phyloP scores from a whole-genome alignment of 169 alveolate genomes.

The Plasmodium vivax region DNA sequence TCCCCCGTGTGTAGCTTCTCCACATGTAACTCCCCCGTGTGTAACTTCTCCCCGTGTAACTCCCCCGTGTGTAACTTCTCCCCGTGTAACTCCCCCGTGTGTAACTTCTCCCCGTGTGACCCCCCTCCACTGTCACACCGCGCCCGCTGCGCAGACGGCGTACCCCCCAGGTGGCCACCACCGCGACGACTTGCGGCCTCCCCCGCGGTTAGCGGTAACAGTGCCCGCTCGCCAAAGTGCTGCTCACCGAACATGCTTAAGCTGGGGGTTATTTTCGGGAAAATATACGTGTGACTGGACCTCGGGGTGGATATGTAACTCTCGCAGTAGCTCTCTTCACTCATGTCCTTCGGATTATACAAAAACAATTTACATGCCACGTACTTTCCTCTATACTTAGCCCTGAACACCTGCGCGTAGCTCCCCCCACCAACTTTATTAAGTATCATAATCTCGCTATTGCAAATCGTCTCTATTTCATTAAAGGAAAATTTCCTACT shows the following conservation, averaged over 20 bases:
- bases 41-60: background rate
- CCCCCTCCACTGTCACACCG: background rate
- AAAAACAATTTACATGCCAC: slow-evolving; percentile 76
- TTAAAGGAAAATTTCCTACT: slow-evolving; percentile 40
- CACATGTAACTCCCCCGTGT: background rate
- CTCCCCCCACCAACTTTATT: slow-evolving; percentile 76
- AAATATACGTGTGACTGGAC: slow-evolving; percentile 48
- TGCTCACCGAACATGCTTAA: background rate
- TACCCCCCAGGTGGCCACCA: background rate
- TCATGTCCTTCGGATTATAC: slow-evolving; percentile 41
- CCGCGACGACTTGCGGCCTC: background rate
- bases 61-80: background rate
- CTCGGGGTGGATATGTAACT: slow-evolving; percentile 72
- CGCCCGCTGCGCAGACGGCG: background rate
- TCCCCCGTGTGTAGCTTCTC: background rate
- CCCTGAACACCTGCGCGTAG: slow-evolving; percentile 71
- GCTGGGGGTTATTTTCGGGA: slow-evolving; percentile 28
- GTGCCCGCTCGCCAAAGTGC: background rate
- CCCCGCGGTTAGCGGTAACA: background rate
- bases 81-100: background rate
- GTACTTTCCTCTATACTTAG: slow-evolving; percentile 21
- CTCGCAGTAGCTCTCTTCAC: slow-evolving; percentile 67
- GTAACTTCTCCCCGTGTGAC: background rate
- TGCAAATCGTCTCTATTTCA: slow-evolving; percentile 22
- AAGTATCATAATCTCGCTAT: slow-evolving; percentile 24